Evolutionary conservation across 164 flowering plant genomes (phyloP), one percentile per base, ranked within the genome.

Genomic region (Euptelea pleiosperma): DNA sequence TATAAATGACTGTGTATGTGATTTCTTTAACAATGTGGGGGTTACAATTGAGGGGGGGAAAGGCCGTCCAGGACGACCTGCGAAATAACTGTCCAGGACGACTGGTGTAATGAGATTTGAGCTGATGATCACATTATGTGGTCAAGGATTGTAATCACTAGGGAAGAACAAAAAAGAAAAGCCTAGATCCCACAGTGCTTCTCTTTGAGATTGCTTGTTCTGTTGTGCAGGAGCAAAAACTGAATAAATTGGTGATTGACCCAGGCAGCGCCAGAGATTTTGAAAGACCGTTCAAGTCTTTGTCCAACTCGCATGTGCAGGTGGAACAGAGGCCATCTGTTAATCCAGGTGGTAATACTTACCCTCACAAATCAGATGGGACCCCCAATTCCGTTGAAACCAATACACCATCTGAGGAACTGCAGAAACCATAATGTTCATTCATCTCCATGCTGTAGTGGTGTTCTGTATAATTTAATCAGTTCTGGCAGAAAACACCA

Each of bases 211-310:
- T n/a, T n/a, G n/a, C n/a, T n/a, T n/a, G n/a, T n/a, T n/a, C n/a
- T n/a, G n/a, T n/a, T n/a, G n/a, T n/a, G n/a, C 85, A 92, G 98
- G 93, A 84, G 7, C 81, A 86, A 70, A 85, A 87, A 56, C 76
- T 87, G 31, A 75, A 78, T 54, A 84, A 84, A 36, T 35, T 87
- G 61, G 74, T 60, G 42, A 77, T 87, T 44, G 96, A 92, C 64
- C 81, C 81, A 2, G 63, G 61, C 45, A 76, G 65, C 72, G 90
- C 82, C 48, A 79, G 70, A 65, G 91, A 87, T 57, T 86, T 86
- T 66, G 93, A 87, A 72, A 80, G 88, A 70, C 85, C 91, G 39
- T 82, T 74, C 66, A 89, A 71, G 68, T 62, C 82, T 12, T 60
- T 61, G n/a, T 33, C 77, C 56, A 79, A 70, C 64, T 57, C 74